Evolutionary conservation across 2,329 filamentous ascomycete genomes (phyloP).

Genomic region (Nakataea oryzae): DNA sequence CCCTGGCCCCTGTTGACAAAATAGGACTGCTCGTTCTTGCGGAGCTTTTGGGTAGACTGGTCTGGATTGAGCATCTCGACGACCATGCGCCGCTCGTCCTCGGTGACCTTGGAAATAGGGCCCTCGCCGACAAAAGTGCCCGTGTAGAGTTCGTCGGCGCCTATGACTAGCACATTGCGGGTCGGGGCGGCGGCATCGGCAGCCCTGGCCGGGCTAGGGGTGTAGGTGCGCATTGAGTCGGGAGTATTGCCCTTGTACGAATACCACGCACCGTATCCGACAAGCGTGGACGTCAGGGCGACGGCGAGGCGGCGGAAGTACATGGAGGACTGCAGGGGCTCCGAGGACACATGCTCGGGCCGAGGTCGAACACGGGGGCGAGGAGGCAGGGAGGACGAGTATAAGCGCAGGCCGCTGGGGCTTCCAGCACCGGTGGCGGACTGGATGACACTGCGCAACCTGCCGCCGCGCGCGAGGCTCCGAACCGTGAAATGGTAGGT

Average conservation of each 20-base stretch:
- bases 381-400: too few relatives aligned
- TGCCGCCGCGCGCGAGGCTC: slow-evolving; percentile 35
- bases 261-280: slow-evolving; percentile 71
- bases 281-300: slow-evolving; percentile 58
- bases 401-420: slow-evolving; percentile 28
- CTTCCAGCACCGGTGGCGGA: slow-evolving; percentile 1
- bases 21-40: slow-evolving; percentile 86
- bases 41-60: slow-evolving; percentile 81
- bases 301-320: slow-evolving; percentile 58
- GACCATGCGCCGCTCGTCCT: slow-evolving; percentile 74
- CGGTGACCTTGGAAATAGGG: slow-evolving; percentile 78
- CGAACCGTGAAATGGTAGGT: slow-evolving; percentile 55
- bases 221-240: slow-evolving; percentile 4
- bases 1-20: slow-evolving; percentile 80
- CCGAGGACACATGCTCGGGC: slow-evolving; percentile 23
- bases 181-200: slow-evolving; percentile 31
- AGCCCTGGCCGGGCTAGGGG: neutral
- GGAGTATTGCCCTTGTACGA: slow-evolving; percentile 43
- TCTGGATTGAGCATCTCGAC: slow-evolving; percentile 95
- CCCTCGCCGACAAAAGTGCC: slow-evolving; percentile 76
- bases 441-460: slow-evolving; percentile 2
- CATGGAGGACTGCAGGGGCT: slow-evolving; percentile 60
- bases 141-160: slow-evolving; percentile 82
- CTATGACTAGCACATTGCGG: slow-evolving; percentile 71
- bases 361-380: slow-evolving; percentile 16